Conservation (phyloP, 2,329 filamentous ascomycete genomes). For the Microascus cirrosus region DNA sequence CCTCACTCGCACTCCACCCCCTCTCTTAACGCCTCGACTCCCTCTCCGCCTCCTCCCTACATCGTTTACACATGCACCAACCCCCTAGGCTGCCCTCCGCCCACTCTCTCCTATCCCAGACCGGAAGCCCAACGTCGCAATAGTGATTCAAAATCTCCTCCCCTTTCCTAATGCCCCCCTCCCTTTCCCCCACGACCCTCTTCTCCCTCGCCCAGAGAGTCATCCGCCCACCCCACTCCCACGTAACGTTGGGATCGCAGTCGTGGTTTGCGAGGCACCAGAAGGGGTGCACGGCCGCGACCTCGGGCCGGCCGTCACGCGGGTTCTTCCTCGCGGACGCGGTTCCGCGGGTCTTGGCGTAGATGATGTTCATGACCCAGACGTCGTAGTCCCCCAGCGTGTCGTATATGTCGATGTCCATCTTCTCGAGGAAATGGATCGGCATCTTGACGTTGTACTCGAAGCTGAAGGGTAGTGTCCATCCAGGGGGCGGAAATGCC, state of each 20-base stretch:
- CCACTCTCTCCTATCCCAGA: slow-evolving; percentile 80
- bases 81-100: slow-evolving; percentile 79
- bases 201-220: slow-evolving; percentile 52
- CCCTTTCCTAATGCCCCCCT: slow-evolving; percentile 58
- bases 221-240: slow-evolving; percentile 84
- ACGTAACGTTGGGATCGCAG: slow-evolving; percentile 87
- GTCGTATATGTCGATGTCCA: slow-evolving; percentile 69
- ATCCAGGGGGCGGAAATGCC: slow-evolving; percentile 38
- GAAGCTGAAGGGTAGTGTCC: slow-evolving; percentile 70
- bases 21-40: neutral
- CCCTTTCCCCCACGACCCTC: slow-evolving; percentile 36
- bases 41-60: slow-evolving; percentile 54
- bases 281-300: slow-evolving; percentile 85
- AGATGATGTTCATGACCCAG: slow-evolving; percentile 85
- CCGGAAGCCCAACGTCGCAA: slow-evolving; percentile 71
- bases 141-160: slow-evolving; percentile 92
- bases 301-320: slow-evolving; percentile 73
- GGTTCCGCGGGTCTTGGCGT: slow-evolving; percentile 85
- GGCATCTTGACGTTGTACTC: slow-evolving; percentile 63
- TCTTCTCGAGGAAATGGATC: slow-evolving; percentile 69
- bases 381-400: slow-evolving; percentile 50
- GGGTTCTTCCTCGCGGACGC: slow-evolving; percentile 74
- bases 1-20: neutral
- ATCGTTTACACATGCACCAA: slow-evolving; percentile 76
- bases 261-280: slow-evolving; percentile 97